Evolutionary conservation across 345 rosid species (phyloP), one percentile per base, ranked within the genome.

Genomic region (Nasturtium officinale): DNA sequence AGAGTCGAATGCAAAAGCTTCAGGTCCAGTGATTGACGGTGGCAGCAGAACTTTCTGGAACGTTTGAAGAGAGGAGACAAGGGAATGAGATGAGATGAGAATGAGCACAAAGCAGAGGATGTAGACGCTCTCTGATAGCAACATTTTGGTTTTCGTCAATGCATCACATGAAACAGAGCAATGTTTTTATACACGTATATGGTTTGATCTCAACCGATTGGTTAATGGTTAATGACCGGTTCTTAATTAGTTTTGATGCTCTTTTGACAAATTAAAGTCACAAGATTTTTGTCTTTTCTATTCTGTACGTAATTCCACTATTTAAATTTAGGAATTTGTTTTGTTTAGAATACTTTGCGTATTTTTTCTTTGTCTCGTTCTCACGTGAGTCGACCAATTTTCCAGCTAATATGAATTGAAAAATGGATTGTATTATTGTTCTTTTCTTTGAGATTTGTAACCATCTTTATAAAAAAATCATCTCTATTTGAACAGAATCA

Each of bases 1-100:
- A 33, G 78, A 47, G 66, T 74, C 72, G 29, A 74, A 74, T 7
- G 78, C 72, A 47, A 74, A 74, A 47, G 72, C 78, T 58, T 74
- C 78, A 0, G 78, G 78, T 32, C 78, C 78, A 3, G 67, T 58
- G 45, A 7, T 20, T 37, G 0, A 23, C n/a, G 60, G 61, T 69
- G 72, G 72, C 32, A 74, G 40, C 2, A 17, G 23, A 9, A 66
- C 56, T 57, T 74, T 74, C 35, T 58, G 42, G 21, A 74, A 74
- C 11, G 67, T 74, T 47, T 47, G 42, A 50, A 66, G 59, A 18
- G 51, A 7, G n/a, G 42, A 46, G 23, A 33, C 56, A 64, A 33
- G 13, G 25, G 23, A 64, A 45, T 54, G 38, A 16, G 33, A 54
- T 64, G 71, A 7, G 57, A 73, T 33, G 21, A 64, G 7, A 32